phyloP scores from a whole-genome alignment of 176 grass and related monocot species.

The Juncus effusus region DNA sequence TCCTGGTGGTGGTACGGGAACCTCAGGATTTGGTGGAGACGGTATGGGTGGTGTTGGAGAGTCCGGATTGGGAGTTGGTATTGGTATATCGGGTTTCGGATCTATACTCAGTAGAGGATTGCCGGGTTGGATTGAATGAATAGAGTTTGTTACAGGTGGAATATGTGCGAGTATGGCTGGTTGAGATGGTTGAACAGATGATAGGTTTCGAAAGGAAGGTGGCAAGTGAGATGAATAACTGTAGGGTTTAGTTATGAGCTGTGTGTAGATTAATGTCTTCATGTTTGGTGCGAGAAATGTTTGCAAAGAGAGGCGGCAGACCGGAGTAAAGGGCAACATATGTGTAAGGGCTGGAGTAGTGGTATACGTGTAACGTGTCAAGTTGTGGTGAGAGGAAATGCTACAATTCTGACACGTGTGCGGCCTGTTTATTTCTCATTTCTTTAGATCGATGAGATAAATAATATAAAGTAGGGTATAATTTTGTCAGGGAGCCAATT shows the following conservation, averaged over 20 bases:
- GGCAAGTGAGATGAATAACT: neutral
- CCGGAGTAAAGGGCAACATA: neutral
- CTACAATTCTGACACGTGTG: no score
- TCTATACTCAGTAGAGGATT: slow-evolving; percentile 50
- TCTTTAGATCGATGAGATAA: no score
- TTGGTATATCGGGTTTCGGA: slow-evolving; percentile 18
- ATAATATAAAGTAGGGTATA: no score
- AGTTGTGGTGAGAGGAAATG: no score
- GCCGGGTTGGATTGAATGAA: neutral
- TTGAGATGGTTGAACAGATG: neutral
- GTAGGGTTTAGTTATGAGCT: neutral
- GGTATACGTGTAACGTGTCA: neutral
- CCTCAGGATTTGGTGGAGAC: slow-evolving; percentile 45
- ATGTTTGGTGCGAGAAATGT: neutral
- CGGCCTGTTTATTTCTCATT: no score
- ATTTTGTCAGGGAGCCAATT: no score
- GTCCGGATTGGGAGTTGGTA: slow-evolving; percentile 38
- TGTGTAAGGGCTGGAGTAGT: neutral
- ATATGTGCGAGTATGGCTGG: neutral
- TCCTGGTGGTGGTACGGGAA: slow-evolving; percentile 34
- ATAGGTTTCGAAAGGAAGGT: slow-evolving; percentile 2
- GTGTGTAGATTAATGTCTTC: neutral
- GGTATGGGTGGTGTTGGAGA: slow-evolving; percentile 47
- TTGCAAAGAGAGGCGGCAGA: neutral
- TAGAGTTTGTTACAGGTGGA: neutral